These are phyloP conservation scores for Fusarium continuum DNA, from an alignment of 2,329 filamentous ascomycete genomes.

Conservation along the genomic window DNA sequence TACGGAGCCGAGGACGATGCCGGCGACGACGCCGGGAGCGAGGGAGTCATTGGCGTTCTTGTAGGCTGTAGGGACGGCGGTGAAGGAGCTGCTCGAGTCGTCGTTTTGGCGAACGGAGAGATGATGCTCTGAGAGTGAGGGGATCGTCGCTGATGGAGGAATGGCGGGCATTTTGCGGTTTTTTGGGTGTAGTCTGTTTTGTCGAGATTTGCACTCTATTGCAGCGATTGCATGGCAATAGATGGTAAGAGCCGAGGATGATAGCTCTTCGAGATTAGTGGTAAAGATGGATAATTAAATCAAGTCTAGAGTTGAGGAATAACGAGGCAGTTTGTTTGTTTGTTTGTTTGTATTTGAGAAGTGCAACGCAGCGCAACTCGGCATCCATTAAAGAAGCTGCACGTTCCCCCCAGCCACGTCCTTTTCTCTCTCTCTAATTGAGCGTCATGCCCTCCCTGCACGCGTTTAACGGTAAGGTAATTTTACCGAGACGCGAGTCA, in stretches of 20 bases:
- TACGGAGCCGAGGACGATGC: conserved; percentile 57
- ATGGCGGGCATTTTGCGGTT: conserved; percentile 24
- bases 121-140: conserved; percentile 16
- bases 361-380: not conserved
- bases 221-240: conserved; percentile 5
- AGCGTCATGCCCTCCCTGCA: conserved; percentile 11
- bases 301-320: not conserved
- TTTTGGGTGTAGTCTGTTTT: not conserved
- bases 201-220: not conserved
- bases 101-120: conserved; percentile 37
- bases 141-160: conserved; percentile 25
- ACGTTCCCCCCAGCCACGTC: conserved; percentile 30
- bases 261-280: not conserved
- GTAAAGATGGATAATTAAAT: not conserved
- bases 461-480: not conserved
- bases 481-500: not conserved
- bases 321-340: conserved; percentile 9
- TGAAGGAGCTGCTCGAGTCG: conserved; percentile 35
- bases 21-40: conserved; percentile 55
- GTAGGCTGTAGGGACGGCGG: conserved; percentile 51
- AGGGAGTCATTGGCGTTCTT: conserved; percentile 50
- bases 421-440: conserved; percentile 17
- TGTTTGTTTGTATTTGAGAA: conserved; percentile 14
- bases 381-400: conserved; percentile 20
- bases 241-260: not conserved